Evolutionary conservation across 441 rosid genomes (phyloP).

Genomic region (Erodium moschatum): DNA sequence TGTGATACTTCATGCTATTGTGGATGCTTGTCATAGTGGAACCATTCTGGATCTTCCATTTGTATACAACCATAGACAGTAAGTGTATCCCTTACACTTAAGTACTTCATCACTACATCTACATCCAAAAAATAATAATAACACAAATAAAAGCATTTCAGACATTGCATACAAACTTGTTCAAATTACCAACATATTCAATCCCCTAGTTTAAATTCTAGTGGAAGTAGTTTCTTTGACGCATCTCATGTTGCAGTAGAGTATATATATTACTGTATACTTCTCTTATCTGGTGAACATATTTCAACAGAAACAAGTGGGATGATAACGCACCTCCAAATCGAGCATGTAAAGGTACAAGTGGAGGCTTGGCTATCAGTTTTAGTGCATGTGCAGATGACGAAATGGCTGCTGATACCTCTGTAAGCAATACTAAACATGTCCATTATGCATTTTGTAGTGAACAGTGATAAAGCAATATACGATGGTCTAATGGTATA

Average conservation of each 20-base stretch:
- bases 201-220: not conserved
- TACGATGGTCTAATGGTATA: not conserved
- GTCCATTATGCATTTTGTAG: not conserved
- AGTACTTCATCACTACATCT: not conserved
- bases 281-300: not conserved
- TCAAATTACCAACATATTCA: not conserved
- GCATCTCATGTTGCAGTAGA: not conserved
- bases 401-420: conserved; percentile 36
- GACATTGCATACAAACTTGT: not conserved
- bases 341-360: conserved; percentile 28
- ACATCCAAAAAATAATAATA: no score
- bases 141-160: no score
- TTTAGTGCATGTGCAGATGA: conserved; percentile 40
- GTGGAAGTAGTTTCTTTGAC: not conserved
- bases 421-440: conserved; percentile 23
- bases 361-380: conserved; percentile 44
- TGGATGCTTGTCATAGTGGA: conserved; percentile 59
- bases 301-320: conserved; percentile 27
- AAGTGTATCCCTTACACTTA: conserved; percentile 14
- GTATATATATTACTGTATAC: not conserved
- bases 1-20: conserved; percentile 46
- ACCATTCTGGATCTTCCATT: conserved; percentile 43
- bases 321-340: conserved; percentile 32
- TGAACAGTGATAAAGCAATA: not conserved
- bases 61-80: conserved; percentile 28